These are phyloP conservation scores for Penicillium polonicum DNA, from an alignment of 2,329 filamentous ascomycete genomes.

Conservation along the genomic window DNA sequence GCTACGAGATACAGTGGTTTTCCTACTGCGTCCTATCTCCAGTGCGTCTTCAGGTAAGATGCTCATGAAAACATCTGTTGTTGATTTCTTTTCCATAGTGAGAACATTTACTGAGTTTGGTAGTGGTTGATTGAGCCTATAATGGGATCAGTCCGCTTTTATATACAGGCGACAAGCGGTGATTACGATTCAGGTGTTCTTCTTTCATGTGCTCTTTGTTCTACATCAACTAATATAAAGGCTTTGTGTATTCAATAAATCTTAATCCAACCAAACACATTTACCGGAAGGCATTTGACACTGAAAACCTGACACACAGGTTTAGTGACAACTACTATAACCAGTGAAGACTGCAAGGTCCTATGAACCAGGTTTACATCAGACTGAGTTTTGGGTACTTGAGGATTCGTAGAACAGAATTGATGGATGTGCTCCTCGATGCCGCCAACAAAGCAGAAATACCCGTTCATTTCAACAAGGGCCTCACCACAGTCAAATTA, in stretches of 20 bases:
- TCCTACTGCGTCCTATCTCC: not conserved
- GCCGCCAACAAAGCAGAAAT: no score
- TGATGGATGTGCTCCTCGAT: no score
- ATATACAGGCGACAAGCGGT: not conserved
- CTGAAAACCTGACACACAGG: not conserved
- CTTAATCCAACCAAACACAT: not conserved
- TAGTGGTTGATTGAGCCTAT: no score
- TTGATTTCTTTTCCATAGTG: not conserved
- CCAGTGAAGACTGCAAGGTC: not conserved
- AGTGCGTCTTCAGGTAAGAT: not conserved
- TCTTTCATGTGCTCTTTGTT: not conserved
- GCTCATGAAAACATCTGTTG: conserved; percentile 1
- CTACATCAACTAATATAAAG: not conserved
- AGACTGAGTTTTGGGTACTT: no score
- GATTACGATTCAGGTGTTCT: not conserved
- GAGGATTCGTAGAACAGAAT: no score
- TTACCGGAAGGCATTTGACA: not conserved
- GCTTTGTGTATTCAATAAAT: not conserved
- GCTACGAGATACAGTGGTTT: not conserved
- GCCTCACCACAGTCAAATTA: no score
- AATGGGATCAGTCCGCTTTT: no score
- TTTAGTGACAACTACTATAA: not conserved
- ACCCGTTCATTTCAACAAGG: no score
- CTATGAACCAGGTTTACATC: not conserved
- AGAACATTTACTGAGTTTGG: no score